Evolutionary conservation across 805 yeast genomes (phyloP), one percentile per base, ranked within the genome.

Genomic region (Candida hungchunana): DNA sequence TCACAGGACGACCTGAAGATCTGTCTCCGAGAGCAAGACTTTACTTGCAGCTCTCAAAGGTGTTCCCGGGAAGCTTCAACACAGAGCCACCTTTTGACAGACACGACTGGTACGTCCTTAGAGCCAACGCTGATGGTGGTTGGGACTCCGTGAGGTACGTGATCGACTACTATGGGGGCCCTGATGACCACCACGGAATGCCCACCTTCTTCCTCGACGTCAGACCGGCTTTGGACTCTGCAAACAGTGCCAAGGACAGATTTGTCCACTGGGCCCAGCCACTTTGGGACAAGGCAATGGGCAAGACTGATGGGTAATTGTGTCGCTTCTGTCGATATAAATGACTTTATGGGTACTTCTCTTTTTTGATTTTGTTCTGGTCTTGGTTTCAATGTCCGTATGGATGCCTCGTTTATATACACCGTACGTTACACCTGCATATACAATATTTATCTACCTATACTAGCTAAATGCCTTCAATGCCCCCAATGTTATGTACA

Each of bases 61-160:
- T 79, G 2, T 82, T 82, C 65, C 97, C 98, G 1, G 64, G 69
- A 12, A 67, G 70, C 9, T 90, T 77, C 63, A 80, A 77, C 42
- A 63, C 79, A 1, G 82, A 82, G 44, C 86, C 95, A 4, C 99
- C 99, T 6, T 93, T 93, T 54, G 99, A 93, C 60, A 78, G 99
- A 59, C 99, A 93, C 53, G 99, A 93, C 63, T 93, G 99, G 99
- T 83, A 95, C 3, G 96, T 93, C 5, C 67, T 90, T 48, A 73
- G 98, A 52, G 68, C 76, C 10, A 66, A 60, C 36, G 62, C 60
- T 2, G 47, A 56, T n/a, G 51, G 46, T 14, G 63, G 63, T 8
- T 83, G 89, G 84, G 65, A 70, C 34, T 65, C 79, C 48, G 88
- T 93, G 15, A 73, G 98, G 44, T 93, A 93, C 51, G 95, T 93